Percentiles rank a stretch among this genome's conserved stretches.
phyloP scores from a whole-genome alignment of 257 asterid genomes.

The Jaltomata sinuosa region DNA sequence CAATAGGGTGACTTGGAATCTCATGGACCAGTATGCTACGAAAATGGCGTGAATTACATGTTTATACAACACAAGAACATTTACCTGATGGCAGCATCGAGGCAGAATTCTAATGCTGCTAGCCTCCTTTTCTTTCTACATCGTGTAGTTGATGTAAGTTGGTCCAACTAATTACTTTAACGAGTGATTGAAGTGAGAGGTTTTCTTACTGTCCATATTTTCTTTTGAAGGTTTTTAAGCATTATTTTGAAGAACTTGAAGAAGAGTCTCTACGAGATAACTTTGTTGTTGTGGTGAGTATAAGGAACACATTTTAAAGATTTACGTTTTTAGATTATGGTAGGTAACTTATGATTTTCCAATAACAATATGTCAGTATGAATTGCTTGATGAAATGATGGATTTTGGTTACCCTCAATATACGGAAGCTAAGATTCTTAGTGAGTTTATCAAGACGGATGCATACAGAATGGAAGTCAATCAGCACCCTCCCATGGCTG shows the following conservation, averaged over 20 bases:
- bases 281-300: conserved; percentile 88
- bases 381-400: conserved; percentile 97
- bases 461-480: conserved; percentile 97
- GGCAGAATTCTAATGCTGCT: conserved; percentile 99
- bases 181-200: neutral
- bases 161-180: neutral
- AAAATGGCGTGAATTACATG: conserved; percentile 88
- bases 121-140: conserved; percentile 92
- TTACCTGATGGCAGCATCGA: conserved; percentile 91
- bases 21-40: conserved; percentile 86
- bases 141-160: conserved; percentile 93
- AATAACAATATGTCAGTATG: conserved; percentile 39
- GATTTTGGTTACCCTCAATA: conserved; percentile 98
- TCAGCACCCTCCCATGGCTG: conserved; percentile 99
- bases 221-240: conserved; percentile 75
- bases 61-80: conserved; percentile 93
- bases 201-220: neutral
- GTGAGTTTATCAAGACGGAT: conserved; percentile 98
- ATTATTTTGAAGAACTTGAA: conserved; percentile 94
- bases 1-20: conserved; percentile 60
- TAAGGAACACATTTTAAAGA: conserved; percentile 6
- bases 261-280: conserved; percentile 98
- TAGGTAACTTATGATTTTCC: neutral
- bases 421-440: conserved; percentile 96
- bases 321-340: neutral